Evolutionary conservation across 2,329 filamentous ascomycete genomes (phyloP).

Genomic region (Aureobasidium sp.): DNA sequence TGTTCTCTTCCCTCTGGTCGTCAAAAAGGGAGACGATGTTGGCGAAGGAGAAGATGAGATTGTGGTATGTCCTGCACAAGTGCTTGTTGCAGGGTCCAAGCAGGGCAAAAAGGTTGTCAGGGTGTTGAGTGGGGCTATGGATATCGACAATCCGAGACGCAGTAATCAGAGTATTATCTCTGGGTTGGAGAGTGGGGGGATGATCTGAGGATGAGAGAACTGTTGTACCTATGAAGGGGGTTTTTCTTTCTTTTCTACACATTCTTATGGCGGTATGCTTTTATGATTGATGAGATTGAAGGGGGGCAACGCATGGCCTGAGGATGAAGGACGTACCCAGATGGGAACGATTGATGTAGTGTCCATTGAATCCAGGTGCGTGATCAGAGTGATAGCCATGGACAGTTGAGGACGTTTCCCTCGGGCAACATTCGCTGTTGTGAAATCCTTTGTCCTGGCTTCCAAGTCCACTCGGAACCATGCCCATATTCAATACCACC

Average conservation of each 20-base stretch:
- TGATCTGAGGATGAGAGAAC: background rate
- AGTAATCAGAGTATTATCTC: conserved; percentile 24
- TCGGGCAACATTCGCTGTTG: no score
- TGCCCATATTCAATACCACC: no score
- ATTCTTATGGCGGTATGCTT: background rate
- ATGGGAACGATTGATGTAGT: background rate
- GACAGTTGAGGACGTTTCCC: no score
- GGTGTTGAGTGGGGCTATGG: conserved; percentile 43
- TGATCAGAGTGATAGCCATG: no score
- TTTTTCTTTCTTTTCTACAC: background rate
- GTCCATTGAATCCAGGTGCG: background rate
- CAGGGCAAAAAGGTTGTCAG: conserved; percentile 42
- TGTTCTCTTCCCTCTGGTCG: conserved; percentile 90
- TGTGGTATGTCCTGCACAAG: conserved; percentile 90
- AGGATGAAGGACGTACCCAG: background rate
- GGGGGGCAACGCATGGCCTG: background rate
- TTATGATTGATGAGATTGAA: background rate
- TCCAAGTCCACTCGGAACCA: no score
- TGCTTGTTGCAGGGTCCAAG: conserved; percentile 58
- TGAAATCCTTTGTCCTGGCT: no score
- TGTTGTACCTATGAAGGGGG: background rate
- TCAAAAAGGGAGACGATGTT: conserved; percentile 86
- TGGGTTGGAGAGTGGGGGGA: background rate
- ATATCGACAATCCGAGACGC: conserved; percentile 31
- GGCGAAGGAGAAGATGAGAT: conserved; percentile 89